Conservation (phyloP, 1,284 basidiomycete genomes). For the Singerocomus inundabilis region DNA sequence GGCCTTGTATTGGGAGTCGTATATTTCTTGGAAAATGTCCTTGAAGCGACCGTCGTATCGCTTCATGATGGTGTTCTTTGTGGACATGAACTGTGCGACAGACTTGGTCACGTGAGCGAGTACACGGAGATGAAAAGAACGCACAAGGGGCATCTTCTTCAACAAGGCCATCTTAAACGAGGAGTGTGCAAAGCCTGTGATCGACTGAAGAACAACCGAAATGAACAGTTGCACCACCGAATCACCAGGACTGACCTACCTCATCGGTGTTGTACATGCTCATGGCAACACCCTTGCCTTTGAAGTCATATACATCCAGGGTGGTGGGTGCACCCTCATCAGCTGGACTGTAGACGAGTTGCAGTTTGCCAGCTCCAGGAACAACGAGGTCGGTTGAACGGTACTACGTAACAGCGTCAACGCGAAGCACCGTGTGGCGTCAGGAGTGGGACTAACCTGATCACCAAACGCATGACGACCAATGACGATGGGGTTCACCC, state of each 20-base stretch:
- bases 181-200: conserved; percentile 93
- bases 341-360: conserved; percentile 81
- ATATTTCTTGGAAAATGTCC: conserved; percentile 97
- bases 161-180: conserved; percentile 98
- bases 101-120: background rate
- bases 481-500: conserved; percentile 96
- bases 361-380: conserved; percentile 86
- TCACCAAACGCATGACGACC: conserved; percentile 96
- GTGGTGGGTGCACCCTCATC: conserved; percentile 65
- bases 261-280: conserved; percentile 97
- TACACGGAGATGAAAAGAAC: conserved; percentile 24
- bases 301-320: conserved; percentile 88
- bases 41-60: conserved; percentile 98
- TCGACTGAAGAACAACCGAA: conserved; percentile 54
- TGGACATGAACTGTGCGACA: conserved; percentile 82
- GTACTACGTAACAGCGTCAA: conserved; percentile 53
- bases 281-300: conserved; percentile 85
- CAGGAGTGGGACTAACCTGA: conserved; percentile 53
- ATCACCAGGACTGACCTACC: conserved; percentile 37
- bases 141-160: conserved; percentile 89
- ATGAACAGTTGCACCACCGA: conserved; percentile 3
- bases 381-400: conserved; percentile 88
- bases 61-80: conserved; percentile 96
- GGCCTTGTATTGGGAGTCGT: conserved; percentile 80
- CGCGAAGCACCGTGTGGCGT: background rate